phyloP scores from a whole-genome alignment of 257 asterid species.

The Ajuga chamaepitys region DNA sequence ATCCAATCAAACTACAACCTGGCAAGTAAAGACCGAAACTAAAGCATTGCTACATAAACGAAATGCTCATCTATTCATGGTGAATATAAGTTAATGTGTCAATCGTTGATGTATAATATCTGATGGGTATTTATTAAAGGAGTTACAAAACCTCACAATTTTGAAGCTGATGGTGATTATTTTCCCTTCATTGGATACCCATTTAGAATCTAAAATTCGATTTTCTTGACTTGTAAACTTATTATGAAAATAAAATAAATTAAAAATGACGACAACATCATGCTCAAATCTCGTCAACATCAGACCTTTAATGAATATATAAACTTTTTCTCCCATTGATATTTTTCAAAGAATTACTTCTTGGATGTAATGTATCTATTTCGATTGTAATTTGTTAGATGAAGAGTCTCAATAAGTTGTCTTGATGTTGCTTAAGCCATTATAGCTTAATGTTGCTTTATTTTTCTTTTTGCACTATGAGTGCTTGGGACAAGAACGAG shows the following conservation, averaged over 20 bases:
- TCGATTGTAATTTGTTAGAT: constrained; percentile 24
- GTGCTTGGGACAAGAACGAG: constrained; percentile 13
- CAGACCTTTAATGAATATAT: neutral
- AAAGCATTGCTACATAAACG: too few species aligned
- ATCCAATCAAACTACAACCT: too few species aligned
- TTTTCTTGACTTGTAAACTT: neutral
- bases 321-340: too few species aligned
- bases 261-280: constrained; percentile 24
- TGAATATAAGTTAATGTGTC: too few species aligned
- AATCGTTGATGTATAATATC: too few species aligned
- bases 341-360: neutral
- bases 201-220: neutral
- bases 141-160: too few species aligned
- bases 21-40: too few species aligned
- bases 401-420: constrained; percentile 25
- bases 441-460: constrained; percentile 20
- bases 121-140: too few species aligned
- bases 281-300: constrained; percentile 16
- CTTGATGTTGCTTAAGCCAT: constrained; percentile 25
- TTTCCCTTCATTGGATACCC: neutral
- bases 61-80: too few species aligned
- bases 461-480: constrained; percentile 13
- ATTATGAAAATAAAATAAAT: too few species aligned
- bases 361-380: neutral
- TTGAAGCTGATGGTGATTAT: neutral